phyloP scores from a whole-genome alignment of 495 filamentous ascomycete genomes.

The Xylaria palmicola region DNA sequence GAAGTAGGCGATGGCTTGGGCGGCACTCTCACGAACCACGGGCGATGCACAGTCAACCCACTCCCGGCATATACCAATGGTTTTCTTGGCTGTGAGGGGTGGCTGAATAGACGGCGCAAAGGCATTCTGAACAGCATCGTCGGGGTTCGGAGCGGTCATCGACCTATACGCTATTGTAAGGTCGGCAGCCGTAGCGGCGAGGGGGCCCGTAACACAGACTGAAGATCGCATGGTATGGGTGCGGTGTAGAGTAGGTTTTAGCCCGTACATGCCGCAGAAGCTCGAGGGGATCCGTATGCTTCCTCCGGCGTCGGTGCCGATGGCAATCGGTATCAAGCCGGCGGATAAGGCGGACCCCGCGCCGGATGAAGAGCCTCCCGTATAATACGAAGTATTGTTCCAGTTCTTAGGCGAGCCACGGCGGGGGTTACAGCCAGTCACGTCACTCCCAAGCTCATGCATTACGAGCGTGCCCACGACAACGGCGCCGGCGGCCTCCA shows the following conservation, averaged over 20 bases:
- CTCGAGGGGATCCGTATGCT: slow-evolving; percentile 77
- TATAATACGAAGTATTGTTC: slow-evolving; percentile 75
- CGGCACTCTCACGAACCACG: slow-evolving; percentile 58
- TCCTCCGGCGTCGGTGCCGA: slow-evolving; percentile 86
- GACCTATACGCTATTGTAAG: slow-evolving; percentile 78
- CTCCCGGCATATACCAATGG: slow-evolving; percentile 69
- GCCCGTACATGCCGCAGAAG: slow-evolving; percentile 84
- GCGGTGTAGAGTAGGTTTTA: slow-evolving; percentile 82
- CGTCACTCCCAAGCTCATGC: slow-evolving; percentile 77
- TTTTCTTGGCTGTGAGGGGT: slow-evolving; percentile 37
- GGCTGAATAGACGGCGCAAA: slow-evolving; percentile 46
- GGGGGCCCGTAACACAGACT: slow-evolving; percentile 70
- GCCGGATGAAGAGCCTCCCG: slow-evolving; percentile 86
- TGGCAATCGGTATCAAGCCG: slow-evolving; percentile 76
- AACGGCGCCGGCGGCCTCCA: slow-evolving; percentile 76
- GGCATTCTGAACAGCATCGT: slow-evolving; percentile 36
- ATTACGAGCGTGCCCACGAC: slow-evolving; percentile 85
- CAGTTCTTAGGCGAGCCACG: slow-evolving; percentile 82
- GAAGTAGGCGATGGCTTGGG: slow-evolving; percentile 62
- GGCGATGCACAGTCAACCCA: slow-evolving; percentile 73
- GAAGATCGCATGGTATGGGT: slow-evolving; percentile 56
- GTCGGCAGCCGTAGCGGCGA: slow-evolving; percentile 75
- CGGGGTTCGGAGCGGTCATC: slow-evolving; percentile 68
- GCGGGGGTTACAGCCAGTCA: slow-evolving; percentile 38
- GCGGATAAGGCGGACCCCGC: slow-evolving; percentile 73